Percentiles rank a stretch among this genome's conserved stretches.
Conservation (phyloP, 257 asterid genomes). For the Gardenia jasminoides region DNA sequence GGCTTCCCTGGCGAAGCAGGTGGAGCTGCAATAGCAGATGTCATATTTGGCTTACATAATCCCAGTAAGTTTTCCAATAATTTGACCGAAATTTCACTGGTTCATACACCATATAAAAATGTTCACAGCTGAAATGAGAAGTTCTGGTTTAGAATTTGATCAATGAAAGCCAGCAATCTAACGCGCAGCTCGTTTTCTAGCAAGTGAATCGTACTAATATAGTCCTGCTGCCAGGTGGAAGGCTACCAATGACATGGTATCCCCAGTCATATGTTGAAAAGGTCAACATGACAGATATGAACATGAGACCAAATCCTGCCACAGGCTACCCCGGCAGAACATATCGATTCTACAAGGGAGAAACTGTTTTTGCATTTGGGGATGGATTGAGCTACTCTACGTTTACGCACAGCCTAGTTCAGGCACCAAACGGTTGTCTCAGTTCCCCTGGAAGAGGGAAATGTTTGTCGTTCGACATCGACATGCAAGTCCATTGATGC, state of each 20-base stretch:
- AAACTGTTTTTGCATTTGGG: constrained; percentile 59
- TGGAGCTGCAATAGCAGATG: constrained; percentile 80
- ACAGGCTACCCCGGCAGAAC: constrained; percentile 74
- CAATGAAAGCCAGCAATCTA: neutral
- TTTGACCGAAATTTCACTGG: neutral
- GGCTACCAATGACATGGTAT: constrained; percentile 94
- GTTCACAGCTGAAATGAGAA: neutral
- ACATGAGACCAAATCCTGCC: constrained; percentile 70
- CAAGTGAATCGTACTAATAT: neutral
- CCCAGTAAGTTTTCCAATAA: constrained; percentile 50
- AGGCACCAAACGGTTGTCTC: constrained; percentile 45
- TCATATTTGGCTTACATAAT: constrained; percentile 61
- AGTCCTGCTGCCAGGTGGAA: constrained; percentile 46
- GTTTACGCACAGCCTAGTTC: constrained; percentile 39
- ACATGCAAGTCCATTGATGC: constrained; percentile 41
- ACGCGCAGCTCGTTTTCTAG: neutral
- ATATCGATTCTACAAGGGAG: constrained; percentile 78
- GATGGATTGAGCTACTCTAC: constrained; percentile 63
- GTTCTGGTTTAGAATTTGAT: neutral
- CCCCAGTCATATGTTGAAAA: constrained; percentile 61
- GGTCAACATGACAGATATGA: constrained; percentile 76
- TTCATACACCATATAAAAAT: neutral
- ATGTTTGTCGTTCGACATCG: constrained; percentile 37
- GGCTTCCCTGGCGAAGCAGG: constrained; percentile 98
- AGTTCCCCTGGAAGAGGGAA: constrained; percentile 39